A percentile compares a stretch with the other conserved stretches of the same genome.
Conservation (phyloP, 345 rosid species). For the Euphorbia pulcherrima region DNA sequence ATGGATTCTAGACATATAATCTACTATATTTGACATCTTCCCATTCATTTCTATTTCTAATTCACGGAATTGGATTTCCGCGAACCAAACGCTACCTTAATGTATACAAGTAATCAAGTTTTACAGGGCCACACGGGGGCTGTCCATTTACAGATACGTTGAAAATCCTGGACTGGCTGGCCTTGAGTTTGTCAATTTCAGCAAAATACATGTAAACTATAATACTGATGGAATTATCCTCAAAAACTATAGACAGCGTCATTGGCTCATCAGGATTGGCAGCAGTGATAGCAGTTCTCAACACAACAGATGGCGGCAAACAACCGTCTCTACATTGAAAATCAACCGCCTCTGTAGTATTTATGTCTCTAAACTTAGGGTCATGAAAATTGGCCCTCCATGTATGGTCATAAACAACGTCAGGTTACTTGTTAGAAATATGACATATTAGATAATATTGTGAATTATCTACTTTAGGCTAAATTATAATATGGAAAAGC, state of each 20-base stretch:
- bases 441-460: too few relatives aligned
- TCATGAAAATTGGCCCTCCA: conserved; percentile 6
- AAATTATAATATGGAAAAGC: too few relatives aligned
- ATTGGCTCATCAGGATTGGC: conserved; percentile 20
- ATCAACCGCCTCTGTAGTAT: conserved; percentile 27
- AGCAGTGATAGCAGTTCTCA: conserved; percentile 42
- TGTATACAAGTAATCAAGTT: conserved; percentile 28
- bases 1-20: too few relatives aligned
- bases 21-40: too few relatives aligned
- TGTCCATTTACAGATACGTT: conserved; percentile 37
- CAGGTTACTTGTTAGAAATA: too few relatives aligned
- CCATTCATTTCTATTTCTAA: too few relatives aligned
- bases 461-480: too few relatives aligned
- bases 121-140: conserved; percentile 24
- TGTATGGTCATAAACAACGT: conserved; percentile 6
- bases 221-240: conserved; percentile 25
- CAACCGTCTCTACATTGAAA: background rate
- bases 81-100: too few relatives aligned
- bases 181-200: conserved; percentile 36
- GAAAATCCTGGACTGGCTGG: conserved; percentile 41
- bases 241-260: conserved; percentile 18
- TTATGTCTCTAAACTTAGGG: background rate
- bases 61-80: too few relatives aligned
- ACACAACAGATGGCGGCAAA: conserved; percentile 27
- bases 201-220: conserved; percentile 48